Base-by-base conservation (phyloP, 2,329 filamentous ascomycete species). In the Elsinoe fawcettii region DNA sequence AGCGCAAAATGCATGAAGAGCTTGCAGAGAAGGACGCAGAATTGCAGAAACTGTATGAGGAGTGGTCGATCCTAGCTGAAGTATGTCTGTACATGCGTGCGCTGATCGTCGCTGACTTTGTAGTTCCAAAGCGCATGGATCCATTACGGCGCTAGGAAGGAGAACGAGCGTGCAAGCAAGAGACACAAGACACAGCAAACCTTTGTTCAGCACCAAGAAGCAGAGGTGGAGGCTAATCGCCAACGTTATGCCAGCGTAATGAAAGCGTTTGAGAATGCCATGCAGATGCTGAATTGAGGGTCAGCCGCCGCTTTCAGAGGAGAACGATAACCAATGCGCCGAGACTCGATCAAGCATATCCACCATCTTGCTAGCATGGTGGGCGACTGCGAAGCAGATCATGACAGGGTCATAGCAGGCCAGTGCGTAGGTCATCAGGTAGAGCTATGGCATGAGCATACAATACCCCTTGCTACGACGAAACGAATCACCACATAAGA, bases 101-200 rank as follows among this genome's bases (percentile, higher is more conserved):
- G 39, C 44, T 7, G 56, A 36, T 58, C 22, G 36, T 37, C 11
- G 5, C 34, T 62, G 57, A 61, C 61, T 59, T 51, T 39, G 23
- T 62, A 95, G 89, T 87, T 87, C 68, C 95, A 95, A 69, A 79
- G 80, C 58, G 74, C 84, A 34, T 96, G 91, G 90, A 87, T 88
- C 22, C 78, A 85, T 18, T 82, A 87, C 11, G 86, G 87, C 1
- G 80, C 84, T 30, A 73, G 77, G 9, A 84, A 88, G 60, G 91
- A 96, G 69, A 84, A 87, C 57, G 84, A 86, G 59, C 81, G 91
- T 57, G 87, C 88, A 22, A 78, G 83, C 61, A 92, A 92, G 70
- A 83, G 87, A 57, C 77, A 96, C 46, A 87, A 86, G 66, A 96
- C 91, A 1, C 84, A 90, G 60, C 83, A 86, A 68, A 78, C 83